phyloP scores from a whole-genome alignment of 805 yeast species.

The Kluyveromyces aestuarii region DNA sequence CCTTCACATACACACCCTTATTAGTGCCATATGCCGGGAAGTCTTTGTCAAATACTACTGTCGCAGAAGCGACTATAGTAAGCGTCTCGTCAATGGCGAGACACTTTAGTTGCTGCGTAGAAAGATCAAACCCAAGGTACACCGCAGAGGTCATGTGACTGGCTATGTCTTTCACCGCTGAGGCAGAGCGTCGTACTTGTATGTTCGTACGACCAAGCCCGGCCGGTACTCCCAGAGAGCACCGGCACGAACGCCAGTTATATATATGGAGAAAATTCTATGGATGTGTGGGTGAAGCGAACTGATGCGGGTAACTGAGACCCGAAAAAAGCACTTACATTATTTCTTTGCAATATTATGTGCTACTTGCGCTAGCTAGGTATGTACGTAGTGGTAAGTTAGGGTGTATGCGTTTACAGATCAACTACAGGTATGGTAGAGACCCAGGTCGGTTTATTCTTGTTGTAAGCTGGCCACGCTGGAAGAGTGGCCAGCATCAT shows the following conservation, averaged over 20 bases:
- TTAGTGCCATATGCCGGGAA: conserved; percentile 50
- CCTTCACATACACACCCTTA: conserved; percentile 62
- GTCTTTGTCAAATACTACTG: conserved; percentile 65
- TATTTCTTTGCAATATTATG: no score
- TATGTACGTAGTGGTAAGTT: not conserved
- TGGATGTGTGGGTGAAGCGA: no score
- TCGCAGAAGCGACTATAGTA: conserved; percentile 44
- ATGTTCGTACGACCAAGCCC: no score
- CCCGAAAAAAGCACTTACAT: no score
- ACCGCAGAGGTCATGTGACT: not conserved
- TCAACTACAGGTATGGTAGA: conserved; percentile 11
- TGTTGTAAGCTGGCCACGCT: conserved; percentile 48
- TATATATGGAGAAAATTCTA: no score
- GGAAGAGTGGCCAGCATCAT: conserved; percentile 40
- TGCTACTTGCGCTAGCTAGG: not conserved
- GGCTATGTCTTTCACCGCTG: no score
- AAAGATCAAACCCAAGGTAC: conserved; percentile 72
- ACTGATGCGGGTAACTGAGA: no score
- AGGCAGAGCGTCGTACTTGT: no score
- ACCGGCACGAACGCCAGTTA: no score
- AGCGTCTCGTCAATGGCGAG: conserved; percentile 51
- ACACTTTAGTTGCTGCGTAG: conserved; percentile 83
- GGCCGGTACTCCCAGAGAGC: no score
- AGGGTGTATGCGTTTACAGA: not conserved
- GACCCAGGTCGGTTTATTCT: conserved; percentile 42